Percentiles rank a stretch among this genome's conserved stretches.
phyloP scores from a whole-genome alignment of 1,284 basidiomycete genomes.

The Trametes polyzona region DNA sequence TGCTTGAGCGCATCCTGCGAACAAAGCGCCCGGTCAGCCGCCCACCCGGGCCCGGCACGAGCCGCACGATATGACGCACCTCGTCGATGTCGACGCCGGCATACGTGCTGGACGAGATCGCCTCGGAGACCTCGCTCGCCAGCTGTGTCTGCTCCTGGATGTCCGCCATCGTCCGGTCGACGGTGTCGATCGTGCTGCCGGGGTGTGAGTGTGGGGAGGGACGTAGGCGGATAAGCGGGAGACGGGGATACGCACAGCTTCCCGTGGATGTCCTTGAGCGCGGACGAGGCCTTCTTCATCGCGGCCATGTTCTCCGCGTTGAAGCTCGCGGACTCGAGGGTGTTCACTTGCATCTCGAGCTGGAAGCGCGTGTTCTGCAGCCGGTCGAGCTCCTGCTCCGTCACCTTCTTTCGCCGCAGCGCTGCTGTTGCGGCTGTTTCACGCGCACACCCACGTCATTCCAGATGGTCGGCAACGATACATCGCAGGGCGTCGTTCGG shows the following conservation, averaged over 20 bases:
- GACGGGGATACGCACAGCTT: conserved; percentile 70
- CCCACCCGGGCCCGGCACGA: conserved; percentile 15
- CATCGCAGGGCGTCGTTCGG: not conserved
- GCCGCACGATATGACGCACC: conserved; percentile 47
- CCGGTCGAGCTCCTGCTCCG: conserved; percentile 88
- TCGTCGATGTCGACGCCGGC: conserved; percentile 76
- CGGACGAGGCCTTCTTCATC: conserved; percentile 96
- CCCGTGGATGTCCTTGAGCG: conserved; percentile 91
- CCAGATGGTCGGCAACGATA: not conserved
- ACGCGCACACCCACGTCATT: not conserved
- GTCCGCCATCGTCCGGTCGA: conserved; percentile 89
- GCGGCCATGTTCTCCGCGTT: conserved; percentile 98
- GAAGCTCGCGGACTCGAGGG: conserved; percentile 96
- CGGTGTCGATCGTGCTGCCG: conserved; percentile 85
- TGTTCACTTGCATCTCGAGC: conserved; percentile 96
- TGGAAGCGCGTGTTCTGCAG: conserved; percentile 90
- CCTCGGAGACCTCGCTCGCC: conserved; percentile 95
- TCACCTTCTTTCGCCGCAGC: conserved; percentile 93
- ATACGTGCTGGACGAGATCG: conserved; percentile 83
- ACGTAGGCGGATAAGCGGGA: not conserved
- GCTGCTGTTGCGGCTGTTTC: conserved; percentile 82
- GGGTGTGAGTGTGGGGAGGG: not conserved
- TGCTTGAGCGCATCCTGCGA: conserved; percentile 79
- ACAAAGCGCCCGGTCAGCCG: conserved; percentile 4
- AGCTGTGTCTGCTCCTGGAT: conserved; percentile 94